phyloP scores from a whole-genome alignment of 306 rosid species.

The Dalbergia cochinchinensis region DNA sequence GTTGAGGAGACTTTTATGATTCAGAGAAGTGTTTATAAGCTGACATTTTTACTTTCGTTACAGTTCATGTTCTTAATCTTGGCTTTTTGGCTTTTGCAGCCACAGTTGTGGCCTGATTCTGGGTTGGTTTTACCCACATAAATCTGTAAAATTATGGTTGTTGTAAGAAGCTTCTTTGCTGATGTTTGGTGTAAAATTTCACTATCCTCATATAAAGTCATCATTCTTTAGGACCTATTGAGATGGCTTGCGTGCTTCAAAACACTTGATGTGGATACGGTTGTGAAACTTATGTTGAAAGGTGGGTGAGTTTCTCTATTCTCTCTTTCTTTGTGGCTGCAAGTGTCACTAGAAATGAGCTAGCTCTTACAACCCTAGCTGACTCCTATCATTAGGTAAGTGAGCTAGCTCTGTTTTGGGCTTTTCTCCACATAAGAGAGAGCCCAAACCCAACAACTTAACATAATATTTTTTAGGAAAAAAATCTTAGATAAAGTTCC shows the following conservation, averaged over 20 bases:
- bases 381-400: too few relatives aligned
- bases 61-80: conserved; percentile 65
- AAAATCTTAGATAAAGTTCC: too few relatives aligned
- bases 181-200: conserved; percentile 55
- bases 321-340: too few relatives aligned
- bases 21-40: conserved; percentile 68
- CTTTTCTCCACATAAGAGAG: too few relatives aligned
- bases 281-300: too few relatives aligned
- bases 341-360: too few relatives aligned
- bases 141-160: conserved; percentile 44
- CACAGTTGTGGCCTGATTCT: conserved; percentile 55
- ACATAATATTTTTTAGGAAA: too few relatives aligned
- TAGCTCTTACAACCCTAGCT: too few relatives aligned
- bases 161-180: conserved; percentile 47
- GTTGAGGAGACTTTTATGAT: conserved; percentile 64
- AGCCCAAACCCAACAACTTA: too few relatives aligned
- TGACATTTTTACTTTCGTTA: conserved; percentile 57
- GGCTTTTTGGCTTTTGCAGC: conserved; percentile 56
- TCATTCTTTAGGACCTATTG: conserved; percentile 16
- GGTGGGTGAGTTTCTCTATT: too few relatives aligned
- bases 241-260: not conserved
- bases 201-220: conserved; percentile 34
- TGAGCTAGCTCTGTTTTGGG: too few relatives aligned
- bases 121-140: conserved; percentile 82
- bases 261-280: not conserved